Base-by-base conservation (phyloP, 257 asterid genomes). In the Solanum virginianum region DNA sequence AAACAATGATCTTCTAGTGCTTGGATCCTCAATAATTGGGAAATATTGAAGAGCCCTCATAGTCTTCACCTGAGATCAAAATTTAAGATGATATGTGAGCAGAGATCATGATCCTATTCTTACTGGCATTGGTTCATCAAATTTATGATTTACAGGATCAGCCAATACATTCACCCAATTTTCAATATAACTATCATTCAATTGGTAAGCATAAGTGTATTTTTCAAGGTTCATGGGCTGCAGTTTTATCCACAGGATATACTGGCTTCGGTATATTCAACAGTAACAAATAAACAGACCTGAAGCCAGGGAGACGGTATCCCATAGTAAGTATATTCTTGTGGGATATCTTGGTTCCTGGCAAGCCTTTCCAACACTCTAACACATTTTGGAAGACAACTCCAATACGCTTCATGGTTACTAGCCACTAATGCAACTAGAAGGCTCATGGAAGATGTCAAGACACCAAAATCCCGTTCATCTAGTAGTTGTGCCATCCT, bases 281-380 rank as follows among this genome's bases (percentile, higher is more conserved):
- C 82, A 79, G 82, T 79, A 79, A 53, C 8, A 70, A 81, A 45
- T 45, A 84, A 84, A 85, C 90, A 89, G 63, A 96, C 99, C 98
- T 97, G 99, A 90, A 97, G 98, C 99, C 99, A 97, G 62, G 99
- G 99, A 84, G 99, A 97, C 59, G 99, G 99, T 86, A 97, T 95
- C 83, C 99, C 99, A 92, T 97, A 95, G 80, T 95, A 97, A 85
- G 98, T 97, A 91, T 97, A 97, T 88, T 97, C 99, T 91, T 95
- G 99, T 75, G 99, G 99, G 88, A 97, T 86, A 85, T 97, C 99
- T 88, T 97, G 99, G 88, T 91, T 95, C 89, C 98, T 92, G 14
- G 97, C 95, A 88, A 97, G 96, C 89, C 99, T 93, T 92, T 97
- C 99, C 90, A 97, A 87, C 83, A 86, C 87, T 89, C 89, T 94